These are phyloP conservation scores for Fagopyrum homotropicum DNA, from an alignment of 148 eudicot genomes.

Conservation along the genomic window DNA sequence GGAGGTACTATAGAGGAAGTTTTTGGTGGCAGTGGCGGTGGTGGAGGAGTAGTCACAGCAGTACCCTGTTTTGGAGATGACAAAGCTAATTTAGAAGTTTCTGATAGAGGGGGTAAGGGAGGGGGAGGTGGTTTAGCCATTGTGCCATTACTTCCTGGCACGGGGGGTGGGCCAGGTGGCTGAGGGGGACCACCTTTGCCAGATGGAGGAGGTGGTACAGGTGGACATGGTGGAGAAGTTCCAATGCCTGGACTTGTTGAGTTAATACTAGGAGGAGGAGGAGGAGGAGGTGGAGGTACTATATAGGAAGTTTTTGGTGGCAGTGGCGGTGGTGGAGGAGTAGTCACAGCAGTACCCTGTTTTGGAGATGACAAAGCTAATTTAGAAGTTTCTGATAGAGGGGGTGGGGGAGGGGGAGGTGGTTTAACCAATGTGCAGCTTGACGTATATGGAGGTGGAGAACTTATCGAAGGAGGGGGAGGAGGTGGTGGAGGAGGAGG, in stretches of 20 bases:
- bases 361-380: neutral
- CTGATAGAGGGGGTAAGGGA: constrained; percentile 13
- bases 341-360: neutral
- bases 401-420: constrained; percentile 13
- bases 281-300: constrained; percentile 31
- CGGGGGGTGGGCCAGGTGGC: constrained; percentile 14
- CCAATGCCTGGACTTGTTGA: constrained; percentile 15
- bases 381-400: constrained; percentile 2
- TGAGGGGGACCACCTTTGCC: constrained; percentile 15
- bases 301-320: constrained; percentile 19
- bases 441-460: constrained; percentile 6
- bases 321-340: constrained; percentile 29
- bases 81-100: neutral
- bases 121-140: constrained; percentile 18
- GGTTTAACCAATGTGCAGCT: constrained; percentile 11
- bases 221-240: constrained; percentile 35
- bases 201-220: constrained; percentile 56
- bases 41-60: constrained; percentile 12
- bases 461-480: neutral
- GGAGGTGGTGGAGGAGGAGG: constrained; percentile 22
- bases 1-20: constrained; percentile 29
- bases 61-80: constrained; percentile 5
- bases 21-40: constrained; percentile 28
- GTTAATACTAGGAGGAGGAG: constrained; percentile 29
- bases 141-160: constrained; percentile 28